phyloP scores from a whole-genome alignment of 441 rosid genomes.

The Populus hybrid region DNA sequence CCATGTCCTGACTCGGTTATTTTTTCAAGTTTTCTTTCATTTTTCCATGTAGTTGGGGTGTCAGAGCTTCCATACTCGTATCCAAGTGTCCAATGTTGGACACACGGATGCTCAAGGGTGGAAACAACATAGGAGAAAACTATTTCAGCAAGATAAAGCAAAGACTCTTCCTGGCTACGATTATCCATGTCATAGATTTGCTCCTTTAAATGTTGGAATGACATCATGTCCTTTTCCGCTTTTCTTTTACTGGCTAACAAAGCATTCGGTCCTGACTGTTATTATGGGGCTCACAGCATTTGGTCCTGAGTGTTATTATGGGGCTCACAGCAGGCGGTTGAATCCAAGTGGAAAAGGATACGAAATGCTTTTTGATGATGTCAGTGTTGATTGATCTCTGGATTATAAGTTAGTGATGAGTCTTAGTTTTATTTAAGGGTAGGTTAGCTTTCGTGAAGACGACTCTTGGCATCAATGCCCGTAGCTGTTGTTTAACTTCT shows the following conservation, averaged over 20 bases:
- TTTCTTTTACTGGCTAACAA: not conserved
- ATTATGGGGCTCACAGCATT: too few species aligned
- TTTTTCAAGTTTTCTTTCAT: not conserved
- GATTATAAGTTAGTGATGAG: not conserved
- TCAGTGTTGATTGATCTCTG: not conserved
- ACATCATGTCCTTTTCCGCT: not conserved
- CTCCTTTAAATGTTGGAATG: not conserved
- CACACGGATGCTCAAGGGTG: not conserved
- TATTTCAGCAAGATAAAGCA: not conserved
- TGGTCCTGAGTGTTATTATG: not conserved
- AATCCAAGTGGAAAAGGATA: not conserved
- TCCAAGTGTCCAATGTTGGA: not conserved
- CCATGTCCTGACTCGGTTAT: not conserved
- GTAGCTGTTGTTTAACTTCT: not conserved
- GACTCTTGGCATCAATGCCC: not conserved
- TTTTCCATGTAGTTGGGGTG: not conserved
- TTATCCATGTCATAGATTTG: not conserved
- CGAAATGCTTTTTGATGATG: not conserved
- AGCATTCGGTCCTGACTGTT: too few species aligned
- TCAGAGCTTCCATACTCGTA: not conserved
- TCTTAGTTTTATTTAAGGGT: not conserved
- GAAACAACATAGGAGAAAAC: not conserved
- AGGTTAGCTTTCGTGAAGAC: not conserved
- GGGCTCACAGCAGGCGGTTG: not conserved
- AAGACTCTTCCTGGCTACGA: not conserved